Conservation (phyloP, 257 asterid species). For the Orobanche coerulescens region DNA sequence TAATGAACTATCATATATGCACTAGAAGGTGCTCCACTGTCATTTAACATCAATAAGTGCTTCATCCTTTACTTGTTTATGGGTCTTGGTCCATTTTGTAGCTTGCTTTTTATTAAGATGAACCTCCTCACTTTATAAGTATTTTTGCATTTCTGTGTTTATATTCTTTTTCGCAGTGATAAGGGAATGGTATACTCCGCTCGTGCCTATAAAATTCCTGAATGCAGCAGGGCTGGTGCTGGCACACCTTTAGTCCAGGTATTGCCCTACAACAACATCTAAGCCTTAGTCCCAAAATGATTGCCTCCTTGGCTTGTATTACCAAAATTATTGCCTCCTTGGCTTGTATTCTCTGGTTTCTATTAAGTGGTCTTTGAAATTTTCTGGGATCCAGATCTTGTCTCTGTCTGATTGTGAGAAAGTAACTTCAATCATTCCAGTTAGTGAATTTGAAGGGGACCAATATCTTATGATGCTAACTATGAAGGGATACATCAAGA, state of each 20-base stretch:
- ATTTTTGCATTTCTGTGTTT: not conserved
- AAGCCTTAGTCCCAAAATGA: constrained; percentile 10
- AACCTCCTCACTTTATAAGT: not conserved
- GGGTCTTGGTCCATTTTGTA: not conserved
- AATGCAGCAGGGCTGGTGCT: constrained; percentile 90
- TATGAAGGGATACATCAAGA: constrained; percentile 84
- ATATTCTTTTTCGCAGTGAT: constrained; percentile 48
- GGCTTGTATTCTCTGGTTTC: constrained; percentile 8
- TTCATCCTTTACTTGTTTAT: not conserved
- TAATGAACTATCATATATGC: not conserved
- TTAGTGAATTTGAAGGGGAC: constrained; percentile 71
- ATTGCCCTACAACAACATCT: constrained; percentile 26
- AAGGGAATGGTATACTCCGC: constrained; percentile 87
- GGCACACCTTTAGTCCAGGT: constrained; percentile 94
- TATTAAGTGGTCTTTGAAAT: constrained; percentile 18
- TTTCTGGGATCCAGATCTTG: constrained; percentile 53
- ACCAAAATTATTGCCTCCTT: constrained; percentile 16
- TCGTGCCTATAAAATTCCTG: constrained; percentile 90
- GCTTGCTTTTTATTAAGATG: not conserved
- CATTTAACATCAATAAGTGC: too few relatives aligned
- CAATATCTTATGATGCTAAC: constrained; percentile 94
- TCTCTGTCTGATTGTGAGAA: constrained; percentile 94
- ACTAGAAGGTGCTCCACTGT: not conserved
- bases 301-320: constrained; percentile 13
- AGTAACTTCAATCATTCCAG: constrained; percentile 93